Conservation (phyloP, 202 grass and related monocot species). For the Panicum hallii region DNA sequence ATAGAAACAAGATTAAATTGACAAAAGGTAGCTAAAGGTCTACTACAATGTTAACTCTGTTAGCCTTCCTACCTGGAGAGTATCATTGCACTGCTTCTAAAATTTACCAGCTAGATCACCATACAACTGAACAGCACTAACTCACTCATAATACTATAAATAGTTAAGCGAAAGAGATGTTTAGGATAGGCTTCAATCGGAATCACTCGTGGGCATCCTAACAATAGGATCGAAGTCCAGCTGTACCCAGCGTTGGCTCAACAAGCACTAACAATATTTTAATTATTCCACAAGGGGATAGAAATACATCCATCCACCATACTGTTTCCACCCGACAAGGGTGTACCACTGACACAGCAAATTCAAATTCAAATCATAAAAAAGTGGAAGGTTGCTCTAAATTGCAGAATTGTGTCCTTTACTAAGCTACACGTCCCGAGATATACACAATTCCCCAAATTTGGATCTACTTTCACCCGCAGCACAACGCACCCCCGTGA, state of each 20-base stretch:
- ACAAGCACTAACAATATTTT: background rate
- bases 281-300: background rate
- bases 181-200: background rate
- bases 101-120: background rate
- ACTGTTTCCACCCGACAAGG: background rate
- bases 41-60: background rate
- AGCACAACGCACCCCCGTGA: background rate
- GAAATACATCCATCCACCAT: background rate
- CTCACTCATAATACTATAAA: background rate
- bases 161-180: slow-evolving; percentile 3
- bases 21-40: background rate
- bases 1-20: background rate
- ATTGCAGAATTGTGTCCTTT: background rate
- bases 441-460: slow-evolving; percentile 14
- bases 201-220: background rate
- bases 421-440: background rate
- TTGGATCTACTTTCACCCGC: background rate
- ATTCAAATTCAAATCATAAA: slow-evolving; percentile 10
- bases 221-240: background rate
- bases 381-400: background rate
- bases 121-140: background rate
- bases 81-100: background rate
- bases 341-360: background rate
- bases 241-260: background rate
- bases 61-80: background rate